phyloP scores from a whole-genome alignment of 2,329 filamentous ascomycete species.

The Pseudofabraea citricarpa region DNA sequence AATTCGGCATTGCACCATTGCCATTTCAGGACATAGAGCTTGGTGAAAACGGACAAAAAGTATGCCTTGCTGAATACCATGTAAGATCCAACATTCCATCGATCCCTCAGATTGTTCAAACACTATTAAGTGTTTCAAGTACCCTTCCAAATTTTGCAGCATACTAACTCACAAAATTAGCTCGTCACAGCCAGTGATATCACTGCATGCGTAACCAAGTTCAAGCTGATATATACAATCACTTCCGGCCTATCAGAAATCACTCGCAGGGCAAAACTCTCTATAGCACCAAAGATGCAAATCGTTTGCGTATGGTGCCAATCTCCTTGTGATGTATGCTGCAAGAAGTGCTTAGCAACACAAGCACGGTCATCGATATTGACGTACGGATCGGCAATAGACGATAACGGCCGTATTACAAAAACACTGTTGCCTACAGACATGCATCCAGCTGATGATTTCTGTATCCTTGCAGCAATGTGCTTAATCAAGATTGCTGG shows the following conservation, averaged over 20 bases:
- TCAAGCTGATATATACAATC: conserved; percentile 24
- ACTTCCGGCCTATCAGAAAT: conserved; percentile 20
- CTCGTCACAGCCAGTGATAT: conserved; percentile 17
- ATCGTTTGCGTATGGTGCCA: conserved; percentile 16
- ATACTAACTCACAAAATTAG: conserved; percentile 5
- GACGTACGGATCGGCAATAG: conserved; percentile 19
- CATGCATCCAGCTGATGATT: conserved; percentile 29
- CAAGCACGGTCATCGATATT: conserved; percentile 13
- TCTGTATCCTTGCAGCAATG: conserved; percentile 25
- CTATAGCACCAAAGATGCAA: conserved; percentile 4
- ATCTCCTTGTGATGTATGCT: conserved; percentile 13
- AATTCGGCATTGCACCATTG: neutral
- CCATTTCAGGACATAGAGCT: neutral
- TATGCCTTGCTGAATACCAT: neutral
- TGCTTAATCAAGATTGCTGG: conserved; percentile 25
- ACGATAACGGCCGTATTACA: conserved; percentile 18
- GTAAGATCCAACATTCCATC: neutral
- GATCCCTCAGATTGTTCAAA: neutral
- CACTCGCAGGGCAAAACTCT: conserved; percentile 8
- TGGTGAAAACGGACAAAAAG: neutral
- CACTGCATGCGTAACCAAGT: conserved; percentile 19
- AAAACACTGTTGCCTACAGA: conserved; percentile 26
- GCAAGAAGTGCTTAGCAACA: conserved; percentile 15
- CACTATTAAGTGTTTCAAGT: too few relatives aligned
- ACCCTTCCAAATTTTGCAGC: too few relatives aligned